These are phyloP conservation scores for Neofusicoccum laricinum DNA, from an alignment of 2,329 filamentous ascomycete species.

Conservation along the genomic window DNA sequence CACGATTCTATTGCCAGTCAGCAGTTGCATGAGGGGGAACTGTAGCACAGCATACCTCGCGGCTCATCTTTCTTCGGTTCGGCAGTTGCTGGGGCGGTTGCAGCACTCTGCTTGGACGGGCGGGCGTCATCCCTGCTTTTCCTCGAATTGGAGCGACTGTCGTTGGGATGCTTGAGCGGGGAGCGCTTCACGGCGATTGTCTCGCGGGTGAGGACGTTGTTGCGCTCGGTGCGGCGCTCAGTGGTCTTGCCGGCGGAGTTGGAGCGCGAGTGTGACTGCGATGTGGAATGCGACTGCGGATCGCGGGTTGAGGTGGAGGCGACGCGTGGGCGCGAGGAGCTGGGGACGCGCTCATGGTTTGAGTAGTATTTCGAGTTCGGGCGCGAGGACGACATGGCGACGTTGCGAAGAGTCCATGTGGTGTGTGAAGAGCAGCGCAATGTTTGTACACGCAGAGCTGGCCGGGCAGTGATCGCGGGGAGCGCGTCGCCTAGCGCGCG, in stretches of 20 bases:
- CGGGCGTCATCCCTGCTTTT: slow-evolving; percentile 25
- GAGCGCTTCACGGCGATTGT: slow-evolving; percentile 23
- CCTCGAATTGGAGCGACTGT: slow-evolving; percentile 32
- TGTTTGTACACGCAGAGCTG: slow-evolving; percentile 13
- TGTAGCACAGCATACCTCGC: background rate
- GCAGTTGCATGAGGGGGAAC: background rate
- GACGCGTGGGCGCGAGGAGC: slow-evolving; percentile 35
- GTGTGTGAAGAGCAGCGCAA: background rate
- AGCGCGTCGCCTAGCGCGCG: slow-evolving; percentile 8
- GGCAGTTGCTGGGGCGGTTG: background rate
- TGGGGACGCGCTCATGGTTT: slow-evolving; percentile 31
- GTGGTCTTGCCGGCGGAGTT: slow-evolving; percentile 6
- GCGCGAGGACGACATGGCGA: slow-evolving; percentile 34
- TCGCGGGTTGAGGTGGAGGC: slow-evolving; percentile 22
- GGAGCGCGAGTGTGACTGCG: slow-evolving; percentile 6
- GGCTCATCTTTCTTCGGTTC: slow-evolving; percentile 15
- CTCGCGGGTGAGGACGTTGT: slow-evolving; percentile 13
- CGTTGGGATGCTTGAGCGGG: slow-evolving; percentile 34
- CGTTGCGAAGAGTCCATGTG: slow-evolving; percentile 26
- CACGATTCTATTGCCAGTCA: slow-evolving; percentile 50
- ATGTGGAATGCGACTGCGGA: slow-evolving; percentile 12
- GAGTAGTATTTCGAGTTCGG: slow-evolving; percentile 29
- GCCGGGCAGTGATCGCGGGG: slow-evolving; percentile 11
- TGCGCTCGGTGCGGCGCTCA: slow-evolving; percentile 15
- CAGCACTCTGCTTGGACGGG: background rate